Percentiles rank a stretch among this genome's conserved stretches.
Conservation (phyloP, 163 green algal genomes). For the Prototheca cutis region DNA sequence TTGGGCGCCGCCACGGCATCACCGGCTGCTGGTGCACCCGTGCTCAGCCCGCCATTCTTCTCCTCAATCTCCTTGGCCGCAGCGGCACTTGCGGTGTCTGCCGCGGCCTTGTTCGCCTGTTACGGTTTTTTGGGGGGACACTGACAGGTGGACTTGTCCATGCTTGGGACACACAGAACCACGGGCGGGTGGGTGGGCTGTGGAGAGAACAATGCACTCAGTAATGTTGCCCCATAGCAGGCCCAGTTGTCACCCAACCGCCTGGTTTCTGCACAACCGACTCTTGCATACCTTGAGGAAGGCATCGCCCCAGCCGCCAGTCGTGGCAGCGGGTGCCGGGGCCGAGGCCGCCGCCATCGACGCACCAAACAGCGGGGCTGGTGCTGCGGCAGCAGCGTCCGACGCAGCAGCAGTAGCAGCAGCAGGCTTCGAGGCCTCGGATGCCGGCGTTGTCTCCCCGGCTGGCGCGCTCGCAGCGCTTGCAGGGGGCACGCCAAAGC, state of each 20-base stretch:
- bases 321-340: not conserved
- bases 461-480: too few species aligned
- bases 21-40: not conserved
- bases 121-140: not conserved
- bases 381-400: too few species aligned
- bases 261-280: too few species aligned
- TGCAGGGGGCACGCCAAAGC: slow-evolving; percentile 6
- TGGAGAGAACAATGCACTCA: too few species aligned
- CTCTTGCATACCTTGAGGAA: slow-evolving; percentile 5
- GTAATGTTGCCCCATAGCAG: too few species aligned
- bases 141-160: not conserved
- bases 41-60: not conserved
- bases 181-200: too few species aligned
- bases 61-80: slow-evolving; percentile 10
- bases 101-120: slow-evolving; percentile 10
- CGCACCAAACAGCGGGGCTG: too few species aligned
- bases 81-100: slow-evolving; percentile 1
- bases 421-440: too few species aligned
- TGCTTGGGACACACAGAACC: not conserved
- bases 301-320: slow-evolving; percentile 5
- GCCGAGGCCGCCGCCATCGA: not conserved
- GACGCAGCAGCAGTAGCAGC: too few species aligned
- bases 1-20: too few species aligned
- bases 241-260: not conserved
- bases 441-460: too few species aligned